Conservation (phyloP, 805 yeast genomes). For the Schwanniomyces pseudopolymorphus region DNA sequence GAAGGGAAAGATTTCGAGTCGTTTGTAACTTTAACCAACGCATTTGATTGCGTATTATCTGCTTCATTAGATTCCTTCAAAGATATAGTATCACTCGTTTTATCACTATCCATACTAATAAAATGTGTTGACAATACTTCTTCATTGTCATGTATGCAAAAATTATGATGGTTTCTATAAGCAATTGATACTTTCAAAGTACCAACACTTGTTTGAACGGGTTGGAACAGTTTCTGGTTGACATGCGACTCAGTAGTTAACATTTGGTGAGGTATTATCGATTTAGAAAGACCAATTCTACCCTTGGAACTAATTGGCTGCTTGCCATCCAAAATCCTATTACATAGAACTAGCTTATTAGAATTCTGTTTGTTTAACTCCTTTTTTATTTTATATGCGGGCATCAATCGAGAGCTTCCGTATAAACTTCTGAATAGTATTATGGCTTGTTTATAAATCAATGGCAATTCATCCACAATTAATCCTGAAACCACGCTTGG, state of each 20-base stretch:
- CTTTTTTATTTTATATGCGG: conserved; percentile 61
- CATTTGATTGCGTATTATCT: neutral
- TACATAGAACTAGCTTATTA: conserved; percentile 45
- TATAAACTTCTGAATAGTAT: conserved; percentile 72
- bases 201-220: conserved; percentile 77
- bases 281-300: conserved; percentile 77
- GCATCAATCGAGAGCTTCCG: conserved; percentile 65
- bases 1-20: conserved; percentile 12
- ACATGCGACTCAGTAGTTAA: conserved; percentile 47
- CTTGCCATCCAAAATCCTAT: conserved; percentile 72
- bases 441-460: conserved; percentile 71
- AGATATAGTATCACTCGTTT: conserved; percentile 3
- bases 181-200: conserved; percentile 72
- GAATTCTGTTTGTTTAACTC: conserved; percentile 15
- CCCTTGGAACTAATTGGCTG: conserved; percentile 79
- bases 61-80: conserved; percentile 1
- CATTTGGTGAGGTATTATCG: conserved; percentile 49
- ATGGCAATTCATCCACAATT: conserved; percentile 55
- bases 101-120: conserved; percentile 41
- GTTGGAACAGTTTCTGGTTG: conserved; percentile 61
- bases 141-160: conserved; percentile 67
- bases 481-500: conserved; percentile 37
- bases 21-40: neutral
- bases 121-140: conserved; percentile 60
- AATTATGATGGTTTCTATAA: conserved; percentile 70